Conservation (phyloP, 257 asterid species). For the Solanum ossicruentum region DNA sequence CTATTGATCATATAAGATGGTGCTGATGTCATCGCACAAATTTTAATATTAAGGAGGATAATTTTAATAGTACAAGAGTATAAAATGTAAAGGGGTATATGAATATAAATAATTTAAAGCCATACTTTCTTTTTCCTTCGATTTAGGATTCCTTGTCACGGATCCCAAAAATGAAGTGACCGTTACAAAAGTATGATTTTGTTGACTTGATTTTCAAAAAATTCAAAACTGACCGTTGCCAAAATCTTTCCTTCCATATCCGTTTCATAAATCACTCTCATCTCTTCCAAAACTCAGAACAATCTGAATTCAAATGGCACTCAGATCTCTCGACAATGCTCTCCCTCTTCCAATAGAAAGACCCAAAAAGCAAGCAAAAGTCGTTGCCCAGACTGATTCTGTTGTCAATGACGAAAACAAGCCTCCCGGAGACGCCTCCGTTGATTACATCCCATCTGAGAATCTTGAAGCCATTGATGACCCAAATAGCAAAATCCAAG, state of each 20-base stretch:
- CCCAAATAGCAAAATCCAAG: conserved; percentile 60
- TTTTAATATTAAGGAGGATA: no score
- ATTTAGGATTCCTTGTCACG: background rate
- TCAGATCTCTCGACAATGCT: conserved; percentile 74
- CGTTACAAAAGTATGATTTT: conserved; percentile 23
- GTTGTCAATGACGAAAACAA: conserved; percentile 65
- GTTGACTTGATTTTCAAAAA: conserved; percentile 36
- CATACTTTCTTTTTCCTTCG: background rate
- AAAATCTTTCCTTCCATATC: conserved; percentile 4
- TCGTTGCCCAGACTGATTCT: conserved; percentile 20
- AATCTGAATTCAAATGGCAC: conserved; percentile 42
- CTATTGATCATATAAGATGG: no score
- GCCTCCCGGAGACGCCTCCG: conserved; percentile 44
- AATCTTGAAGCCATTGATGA: conserved; percentile 42
- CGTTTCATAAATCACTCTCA: conserved; percentile 8
- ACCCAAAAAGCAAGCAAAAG: conserved; percentile 70
- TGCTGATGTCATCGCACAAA: no score
- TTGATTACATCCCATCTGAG: conserved; percentile 67
- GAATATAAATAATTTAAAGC: no score
- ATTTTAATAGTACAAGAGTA: no score
- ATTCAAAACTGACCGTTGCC: conserved; percentile 65
- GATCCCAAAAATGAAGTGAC: conserved; percentile 8
- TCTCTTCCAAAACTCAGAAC: background rate
- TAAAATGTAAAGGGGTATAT: no score
- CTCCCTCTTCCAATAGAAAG: conserved; percentile 49